phyloP scores from a whole-genome alignment of 2,329 filamentous ascomycete genomes.

The Colletotrichum viniferum region DNA sequence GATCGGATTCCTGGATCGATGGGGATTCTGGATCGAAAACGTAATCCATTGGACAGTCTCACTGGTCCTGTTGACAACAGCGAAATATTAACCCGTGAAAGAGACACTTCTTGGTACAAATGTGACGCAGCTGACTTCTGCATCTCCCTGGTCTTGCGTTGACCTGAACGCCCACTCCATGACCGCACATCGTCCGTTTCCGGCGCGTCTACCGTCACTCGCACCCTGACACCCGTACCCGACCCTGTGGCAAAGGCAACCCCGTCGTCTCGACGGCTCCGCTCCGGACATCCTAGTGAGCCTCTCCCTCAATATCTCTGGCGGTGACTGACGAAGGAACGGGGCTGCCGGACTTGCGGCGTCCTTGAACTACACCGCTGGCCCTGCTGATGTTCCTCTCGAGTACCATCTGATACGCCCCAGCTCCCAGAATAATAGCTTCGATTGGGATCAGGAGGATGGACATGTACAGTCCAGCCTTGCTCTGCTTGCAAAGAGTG shows the following conservation, averaged over 20 bases:
- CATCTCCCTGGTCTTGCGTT: neutral
- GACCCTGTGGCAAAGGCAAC: neutral
- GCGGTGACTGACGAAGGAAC: slow-evolving; percentile 14
- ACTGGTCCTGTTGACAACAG: neutral
- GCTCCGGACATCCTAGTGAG: neutral
- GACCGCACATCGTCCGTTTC: neutral
- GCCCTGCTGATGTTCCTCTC: slow-evolving; percentile 47
- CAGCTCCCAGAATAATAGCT: slow-evolving; percentile 49
- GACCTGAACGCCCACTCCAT: neutral
- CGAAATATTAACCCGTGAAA: neutral
- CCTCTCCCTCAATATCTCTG: slow-evolving; percentile 4
- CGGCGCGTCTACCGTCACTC: neutral
- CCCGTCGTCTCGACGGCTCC: neutral
- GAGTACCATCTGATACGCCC: slow-evolving; percentile 48
- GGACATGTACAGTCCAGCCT: slow-evolving; percentile 57
- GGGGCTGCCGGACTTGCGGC: slow-evolving; percentile 38
- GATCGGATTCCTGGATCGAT: neutral
- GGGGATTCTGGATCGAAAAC: neutral
- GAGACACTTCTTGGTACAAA: neutral
- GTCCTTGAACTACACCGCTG: slow-evolving; percentile 22
- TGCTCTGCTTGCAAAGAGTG: slow-evolving; percentile 60
- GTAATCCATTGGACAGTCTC: neutral
- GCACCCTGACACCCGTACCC: neutral
- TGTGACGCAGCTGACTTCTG: neutral
- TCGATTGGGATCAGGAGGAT: slow-evolving; percentile 63